A percentile compares a stretch with the other conserved stretches of the same genome.
Evolutionary conservation across 2,329 filamentous ascomycete species (phyloP).

Genomic region (Alternaria gansuensis): DNA sequence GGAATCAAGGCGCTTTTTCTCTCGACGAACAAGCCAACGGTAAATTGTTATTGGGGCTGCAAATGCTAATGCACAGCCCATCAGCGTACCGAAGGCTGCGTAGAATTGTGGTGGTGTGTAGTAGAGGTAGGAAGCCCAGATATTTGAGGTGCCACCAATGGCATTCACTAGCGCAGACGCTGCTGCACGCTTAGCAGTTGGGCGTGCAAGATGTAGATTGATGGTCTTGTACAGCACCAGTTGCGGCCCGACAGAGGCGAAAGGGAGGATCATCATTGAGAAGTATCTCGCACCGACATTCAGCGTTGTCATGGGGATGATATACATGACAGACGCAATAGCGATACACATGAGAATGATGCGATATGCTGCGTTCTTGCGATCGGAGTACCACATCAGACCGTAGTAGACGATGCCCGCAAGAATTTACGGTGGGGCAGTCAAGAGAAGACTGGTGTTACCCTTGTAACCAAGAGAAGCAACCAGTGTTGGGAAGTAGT

Average conservation of each 20-base stretch:
- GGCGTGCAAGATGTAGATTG: slow-evolving; percentile 35
- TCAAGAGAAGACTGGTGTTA: slow-evolving; percentile 27
- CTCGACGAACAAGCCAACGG: slow-evolving; percentile 32
- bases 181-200: slow-evolving; percentile 33
- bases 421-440: slow-evolving; percentile 66
- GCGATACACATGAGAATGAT: slow-evolving; percentile 52
- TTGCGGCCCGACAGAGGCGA: slow-evolving; percentile 36
- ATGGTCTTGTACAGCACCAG: slow-evolving; percentile 37
- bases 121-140: slow-evolving; percentile 38
- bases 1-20: slow-evolving; percentile 33
- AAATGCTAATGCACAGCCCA: slow-evolving; percentile 33
- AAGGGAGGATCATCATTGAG: slow-evolving; percentile 39
- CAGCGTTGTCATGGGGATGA: slow-evolving; percentile 46
- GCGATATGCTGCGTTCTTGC: slow-evolving; percentile 55
- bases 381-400: slow-evolving; percentile 55
- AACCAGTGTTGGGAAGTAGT: too few relatives aligned
- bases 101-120: slow-evolving; percentile 37
- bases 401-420: slow-evolving; percentile 57
- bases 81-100: slow-evolving; percentile 35
- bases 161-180: slow-evolving; percentile 35
- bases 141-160: slow-evolving; percentile 35
- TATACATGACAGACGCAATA: slow-evolving; percentile 46
- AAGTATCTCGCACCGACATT: slow-evolving; percentile 47
- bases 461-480: too few relatives aligned
- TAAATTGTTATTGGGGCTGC: slow-evolving; percentile 32